Conservation (phyloP, 768 basidiomycete genomes). For the Hydnomerulius pinastri region DNA sequence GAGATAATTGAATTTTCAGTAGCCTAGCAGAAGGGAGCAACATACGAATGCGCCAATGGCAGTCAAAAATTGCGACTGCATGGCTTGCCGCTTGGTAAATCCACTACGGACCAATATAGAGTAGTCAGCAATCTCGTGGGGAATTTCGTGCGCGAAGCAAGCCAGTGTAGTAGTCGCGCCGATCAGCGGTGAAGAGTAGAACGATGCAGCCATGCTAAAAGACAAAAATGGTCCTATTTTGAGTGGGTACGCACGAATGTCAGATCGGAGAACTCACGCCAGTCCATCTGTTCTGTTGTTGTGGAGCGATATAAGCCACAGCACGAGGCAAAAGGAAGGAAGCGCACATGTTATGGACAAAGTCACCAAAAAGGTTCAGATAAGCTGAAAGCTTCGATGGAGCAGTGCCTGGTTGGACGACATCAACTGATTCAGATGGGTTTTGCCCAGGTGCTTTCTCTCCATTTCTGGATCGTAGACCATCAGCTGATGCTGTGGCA, state of each 20-base stretch:
- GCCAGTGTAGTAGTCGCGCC: constrained; percentile 95
- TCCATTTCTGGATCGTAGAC: constrained; percentile 51
- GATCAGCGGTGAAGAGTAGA: constrained; percentile 92
- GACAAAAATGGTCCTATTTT: constrained; percentile 3
- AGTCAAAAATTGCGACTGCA: constrained; percentile 91
- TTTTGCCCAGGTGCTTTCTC: constrained; percentile 15
- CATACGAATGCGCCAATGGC: constrained; percentile 88
- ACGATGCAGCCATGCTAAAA: constrained; percentile 88
- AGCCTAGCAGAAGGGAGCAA: constrained; percentile 12
- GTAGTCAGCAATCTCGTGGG: constrained; percentile 96
- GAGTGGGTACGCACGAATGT: constrained; percentile 4
- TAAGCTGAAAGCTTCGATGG: constrained; percentile 89
- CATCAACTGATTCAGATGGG: constrained; percentile 28
- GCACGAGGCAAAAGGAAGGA: constrained; percentile 13
- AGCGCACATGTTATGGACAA: constrained; percentile 86
- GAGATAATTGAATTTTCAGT: constrained; percentile 17
- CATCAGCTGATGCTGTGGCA: constrained; percentile 40
- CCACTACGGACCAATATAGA: constrained; percentile 90
- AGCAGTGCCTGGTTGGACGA: constrained; percentile 37
- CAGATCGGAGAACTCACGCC: constrained; percentile 54
- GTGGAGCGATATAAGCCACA: constrained; percentile 16
- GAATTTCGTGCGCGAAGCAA: constrained; percentile 94
- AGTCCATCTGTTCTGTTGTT: constrained; percentile 82
- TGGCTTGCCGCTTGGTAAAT: constrained; percentile 88
- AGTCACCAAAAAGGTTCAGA: constrained; percentile 90